Conservation (phyloP, 1,139 yeast species). For the Spencermartinsiella ligniputridi region DNA sequence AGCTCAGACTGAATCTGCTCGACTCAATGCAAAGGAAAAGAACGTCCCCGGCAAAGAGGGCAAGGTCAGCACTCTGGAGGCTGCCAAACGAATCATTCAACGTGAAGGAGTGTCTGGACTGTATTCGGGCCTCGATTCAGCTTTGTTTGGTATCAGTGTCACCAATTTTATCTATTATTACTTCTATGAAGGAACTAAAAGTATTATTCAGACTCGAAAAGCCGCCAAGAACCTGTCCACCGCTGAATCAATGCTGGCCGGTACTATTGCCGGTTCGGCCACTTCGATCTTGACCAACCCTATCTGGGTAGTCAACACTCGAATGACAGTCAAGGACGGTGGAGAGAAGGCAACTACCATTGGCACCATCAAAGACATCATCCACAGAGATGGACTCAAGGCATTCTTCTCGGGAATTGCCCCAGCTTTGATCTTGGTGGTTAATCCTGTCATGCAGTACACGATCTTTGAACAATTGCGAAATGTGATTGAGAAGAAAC, state of each 20-base stretch:
- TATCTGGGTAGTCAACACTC: slow-evolving; percentile 90
- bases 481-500: slow-evolving; percentile 54
- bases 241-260: slow-evolving; percentile 68
- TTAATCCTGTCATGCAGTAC: slow-evolving; percentile 89
- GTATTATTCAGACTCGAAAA: slow-evolving; percentile 44
- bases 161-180: slow-evolving; percentile 89
- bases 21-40: slow-evolving; percentile 30
- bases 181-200: slow-evolving; percentile 71
- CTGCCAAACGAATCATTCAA: slow-evolving; percentile 46
- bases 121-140: slow-evolving; percentile 84
- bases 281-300: slow-evolving; percentile 89
- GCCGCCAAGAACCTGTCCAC: slow-evolving; percentile 42
- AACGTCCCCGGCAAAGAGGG: slow-evolving; percentile 24
- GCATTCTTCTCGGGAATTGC: slow-evolving; percentile 74
- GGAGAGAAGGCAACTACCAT: slow-evolving; percentile 44
- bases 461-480: slow-evolving; percentile 86
- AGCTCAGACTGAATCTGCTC: slow-evolving; percentile 64
- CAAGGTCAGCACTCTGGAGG: slow-evolving; percentile 31
- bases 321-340: slow-evolving; percentile 59
- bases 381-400: slow-evolving; percentile 63
- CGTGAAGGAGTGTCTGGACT: slow-evolving; percentile 69
- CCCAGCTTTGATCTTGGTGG: slow-evolving; percentile 80
- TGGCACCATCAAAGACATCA: slow-evolving; percentile 54
- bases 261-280: slow-evolving; percentile 83
- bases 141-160: slow-evolving; percentile 77